Evolutionary conservation across 2,329 filamentous ascomycete species (phyloP).

Genomic region (Leptographium flavum): DNA sequence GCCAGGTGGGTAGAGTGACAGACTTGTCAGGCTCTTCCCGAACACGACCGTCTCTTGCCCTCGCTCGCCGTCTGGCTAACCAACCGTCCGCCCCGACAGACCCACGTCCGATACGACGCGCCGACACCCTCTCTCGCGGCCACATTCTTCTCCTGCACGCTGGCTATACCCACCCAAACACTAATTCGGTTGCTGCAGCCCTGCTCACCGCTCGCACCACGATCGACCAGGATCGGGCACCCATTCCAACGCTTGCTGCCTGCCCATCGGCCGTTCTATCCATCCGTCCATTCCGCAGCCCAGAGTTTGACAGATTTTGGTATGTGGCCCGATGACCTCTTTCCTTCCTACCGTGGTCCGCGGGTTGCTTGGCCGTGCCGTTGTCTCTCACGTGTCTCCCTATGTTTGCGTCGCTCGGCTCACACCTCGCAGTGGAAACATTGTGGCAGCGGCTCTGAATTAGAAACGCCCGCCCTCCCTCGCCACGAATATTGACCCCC

Average conservation of each 20-base stretch:
- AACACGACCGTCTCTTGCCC: background rate
- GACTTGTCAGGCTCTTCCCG: background rate
- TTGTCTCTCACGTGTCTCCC: background rate
- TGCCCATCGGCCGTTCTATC: background rate
- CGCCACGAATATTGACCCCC: background rate
- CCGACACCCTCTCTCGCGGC: too few relatives aligned
- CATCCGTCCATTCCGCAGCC: background rate
- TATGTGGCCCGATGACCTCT: background rate
- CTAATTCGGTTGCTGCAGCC: too few relatives aligned
- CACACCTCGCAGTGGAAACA: background rate
- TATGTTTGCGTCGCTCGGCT: background rate
- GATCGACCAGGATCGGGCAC: too few relatives aligned
- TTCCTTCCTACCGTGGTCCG: background rate
- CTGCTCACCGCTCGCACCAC: too few relatives aligned
- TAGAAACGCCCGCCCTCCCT: background rate
- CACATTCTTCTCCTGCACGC: too few relatives aligned
- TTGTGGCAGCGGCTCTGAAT: background rate
- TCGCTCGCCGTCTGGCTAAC: too few relatives aligned
- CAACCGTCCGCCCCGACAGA: too few relatives aligned
- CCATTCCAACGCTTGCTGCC: background rate
- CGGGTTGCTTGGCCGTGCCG: background rate
- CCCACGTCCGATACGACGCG: too few relatives aligned
- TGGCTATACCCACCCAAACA: too few relatives aligned
- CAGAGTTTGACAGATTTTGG: background rate
- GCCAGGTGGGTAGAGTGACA: background rate